Conservation (phyloP, 164 flowering plant genomes). For the Euptelea pleiosperma region DNA sequence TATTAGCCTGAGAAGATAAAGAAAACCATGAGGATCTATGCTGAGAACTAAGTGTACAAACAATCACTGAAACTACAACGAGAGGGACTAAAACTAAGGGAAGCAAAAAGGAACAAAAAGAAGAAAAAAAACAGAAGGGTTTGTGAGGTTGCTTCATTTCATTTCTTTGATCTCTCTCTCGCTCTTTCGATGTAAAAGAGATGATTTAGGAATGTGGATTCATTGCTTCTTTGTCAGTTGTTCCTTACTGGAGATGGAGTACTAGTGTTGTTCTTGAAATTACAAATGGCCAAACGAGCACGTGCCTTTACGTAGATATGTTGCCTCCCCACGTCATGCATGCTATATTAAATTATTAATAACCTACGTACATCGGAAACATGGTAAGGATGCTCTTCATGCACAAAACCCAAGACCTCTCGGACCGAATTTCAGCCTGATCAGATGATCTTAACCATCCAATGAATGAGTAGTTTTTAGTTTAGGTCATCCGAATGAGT, state of each 20-base stretch:
- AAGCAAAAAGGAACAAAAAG: conserved; percentile 17
- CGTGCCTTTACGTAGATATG: too few relatives aligned
- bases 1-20: background rate
- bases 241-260: background rate
- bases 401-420: too few relatives aligned
- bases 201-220: too few relatives aligned
- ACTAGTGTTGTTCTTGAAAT: background rate
- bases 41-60: conserved; percentile 23
- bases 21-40: conserved; percentile 8
- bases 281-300: background rate
- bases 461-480: too few relatives aligned
- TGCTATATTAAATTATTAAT: too few relatives aligned
- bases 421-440: too few relatives aligned
- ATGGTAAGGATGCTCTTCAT: too few relatives aligned
- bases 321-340: too few relatives aligned
- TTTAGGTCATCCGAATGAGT: too few relatives aligned
- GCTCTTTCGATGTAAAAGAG: too few relatives aligned
- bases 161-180: background rate
- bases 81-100: conserved; percentile 35
- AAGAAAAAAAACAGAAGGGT: conserved; percentile 11
- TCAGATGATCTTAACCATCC: too few relatives aligned
- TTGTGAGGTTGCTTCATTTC: background rate
- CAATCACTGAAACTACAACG: conserved; percentile 18
- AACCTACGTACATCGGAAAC: too few relatives aligned
- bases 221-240: background rate